Evolutionary conservation across 2,329 filamentous ascomycete genomes (phyloP).

Genomic region (Colletotrichum trifolii): DNA sequence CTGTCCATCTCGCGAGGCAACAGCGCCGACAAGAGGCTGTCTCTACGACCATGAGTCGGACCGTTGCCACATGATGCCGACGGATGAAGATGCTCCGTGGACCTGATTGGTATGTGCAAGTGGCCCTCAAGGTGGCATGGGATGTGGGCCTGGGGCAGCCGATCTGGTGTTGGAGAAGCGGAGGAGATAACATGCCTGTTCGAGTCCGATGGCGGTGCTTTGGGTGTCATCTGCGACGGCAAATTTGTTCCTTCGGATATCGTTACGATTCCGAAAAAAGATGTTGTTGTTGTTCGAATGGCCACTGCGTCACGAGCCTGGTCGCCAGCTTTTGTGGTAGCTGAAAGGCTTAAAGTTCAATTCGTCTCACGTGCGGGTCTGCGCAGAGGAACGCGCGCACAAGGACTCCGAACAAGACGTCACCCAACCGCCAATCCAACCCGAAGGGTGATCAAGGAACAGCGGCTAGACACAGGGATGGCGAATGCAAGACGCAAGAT

Average conservation of each 20-base stretch:
- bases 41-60: background rate
- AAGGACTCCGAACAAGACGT: background rate
- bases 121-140: slow-evolving; percentile 10
- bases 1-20: background rate
- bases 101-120: slow-evolving; percentile 12
- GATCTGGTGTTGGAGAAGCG: slow-evolving; percentile 6
- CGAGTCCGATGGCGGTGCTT: too few relatives aligned
- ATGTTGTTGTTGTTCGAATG: too few relatives aligned
- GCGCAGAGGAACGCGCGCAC: slow-evolving; percentile 12
- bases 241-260: too few relatives aligned
- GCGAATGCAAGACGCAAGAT: background rate
- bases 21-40: background rate
- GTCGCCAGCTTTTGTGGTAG: too few relatives aligned
- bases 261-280: too few relatives aligned
- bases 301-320: too few relatives aligned
- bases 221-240: too few relatives aligned
- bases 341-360: too few relatives aligned
- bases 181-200: too few relatives aligned
- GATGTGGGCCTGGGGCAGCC: slow-evolving; percentile 24
- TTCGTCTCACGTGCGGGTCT: background rate
- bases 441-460: background rate
- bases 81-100: slow-evolving; percentile 29
- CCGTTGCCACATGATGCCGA: background rate
- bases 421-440: background rate
- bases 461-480: slow-evolving; percentile 1